Evolutionary conservation across 768 basidiomycete species (phyloP).

Genomic region (Mycena pura): DNA sequence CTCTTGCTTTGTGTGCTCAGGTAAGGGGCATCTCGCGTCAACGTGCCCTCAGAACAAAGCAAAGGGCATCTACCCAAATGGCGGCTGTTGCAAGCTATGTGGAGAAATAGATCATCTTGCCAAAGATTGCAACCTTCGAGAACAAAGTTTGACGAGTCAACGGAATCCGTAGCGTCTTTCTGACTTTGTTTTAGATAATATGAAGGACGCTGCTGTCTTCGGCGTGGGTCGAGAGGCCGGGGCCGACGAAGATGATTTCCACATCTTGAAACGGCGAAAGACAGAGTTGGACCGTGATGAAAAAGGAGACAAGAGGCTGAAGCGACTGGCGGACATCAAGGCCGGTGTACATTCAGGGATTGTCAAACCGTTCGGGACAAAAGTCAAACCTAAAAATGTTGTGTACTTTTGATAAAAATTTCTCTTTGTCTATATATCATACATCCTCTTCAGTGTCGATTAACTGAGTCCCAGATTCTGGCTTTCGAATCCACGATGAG

Average conservation of each 20-base stretch:
- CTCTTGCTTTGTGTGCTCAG: conserved; percentile 89
- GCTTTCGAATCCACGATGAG: not conserved
- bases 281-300: conserved; percentile 67
- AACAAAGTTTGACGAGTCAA: conserved; percentile 50
- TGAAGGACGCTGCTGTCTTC: conserved; percentile 43
- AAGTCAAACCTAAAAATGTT: conserved; percentile 48
- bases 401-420: conserved; percentile 48
- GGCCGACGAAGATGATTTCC: conserved; percentile 96
- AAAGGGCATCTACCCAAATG: conserved; percentile 89
- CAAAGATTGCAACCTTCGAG: conserved; percentile 76
- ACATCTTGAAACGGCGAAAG: conserved; percentile 71
- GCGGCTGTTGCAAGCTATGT: conserved; percentile 90
- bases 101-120: conserved; percentile 86
- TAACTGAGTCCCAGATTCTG: not conserved
- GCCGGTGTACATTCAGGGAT: conserved; percentile 51
- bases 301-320: conserved; percentile 51
- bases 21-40: conserved; percentile 85
- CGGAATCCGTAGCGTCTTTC: not conserved
- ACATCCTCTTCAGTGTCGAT: too few relatives aligned
- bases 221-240: conserved; percentile 65
- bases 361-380: conserved; percentile 41
- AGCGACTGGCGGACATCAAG: conserved; percentile 49
- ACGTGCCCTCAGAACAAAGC: conserved; percentile 80
- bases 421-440: not conserved
- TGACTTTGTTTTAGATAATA: conserved; percentile 39